Conservation (phyloP, 805 yeast genomes). For the Suhomyces emberorum region DNA sequence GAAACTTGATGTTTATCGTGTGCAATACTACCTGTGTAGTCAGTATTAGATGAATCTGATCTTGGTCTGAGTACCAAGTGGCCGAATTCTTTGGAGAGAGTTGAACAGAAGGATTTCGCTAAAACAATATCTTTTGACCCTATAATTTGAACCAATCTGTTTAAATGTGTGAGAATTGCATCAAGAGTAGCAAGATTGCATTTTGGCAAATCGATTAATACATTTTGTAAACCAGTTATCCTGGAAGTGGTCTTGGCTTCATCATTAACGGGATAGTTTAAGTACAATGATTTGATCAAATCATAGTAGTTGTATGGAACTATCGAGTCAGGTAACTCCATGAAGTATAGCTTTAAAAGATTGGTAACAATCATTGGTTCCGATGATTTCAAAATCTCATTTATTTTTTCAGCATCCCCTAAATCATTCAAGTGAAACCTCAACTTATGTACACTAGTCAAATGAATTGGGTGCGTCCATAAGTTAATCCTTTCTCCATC, state of each 20-base stretch:
- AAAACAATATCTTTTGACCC: conserved; percentile 39
- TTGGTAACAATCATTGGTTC: conserved; percentile 62
- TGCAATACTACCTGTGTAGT: conserved; percentile 26
- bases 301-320: conserved; percentile 66
- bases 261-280: conserved; percentile 31
- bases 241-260: conserved; percentile 50
- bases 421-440: conserved; percentile 50
- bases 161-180: conserved; percentile 74
- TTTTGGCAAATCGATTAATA: conserved; percentile 63
- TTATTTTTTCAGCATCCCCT: conserved; percentile 26
- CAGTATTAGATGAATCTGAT: conserved; percentile 17
- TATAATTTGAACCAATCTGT: conserved; percentile 51
- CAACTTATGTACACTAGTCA: conserved; percentile 58
- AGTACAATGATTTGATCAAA: conserved; percentile 62
- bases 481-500: conserved; percentile 64
- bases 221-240: conserved; percentile 60
- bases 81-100: conserved; percentile 67
- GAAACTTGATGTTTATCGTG: conserved; percentile 57
- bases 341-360: conserved; percentile 65
- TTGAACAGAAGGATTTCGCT: conserved; percentile 36
- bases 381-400: conserved; percentile 32
- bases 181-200: conserved; percentile 76
- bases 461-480: conserved; percentile 67
- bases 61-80: conserved; percentile 56
- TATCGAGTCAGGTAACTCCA: conserved; percentile 78